These are phyloP conservation scores for Verticillium nonalfalfae DNA, from an alignment of 2,329 filamentous ascomycete genomes.

Conservation along the genomic window DNA sequence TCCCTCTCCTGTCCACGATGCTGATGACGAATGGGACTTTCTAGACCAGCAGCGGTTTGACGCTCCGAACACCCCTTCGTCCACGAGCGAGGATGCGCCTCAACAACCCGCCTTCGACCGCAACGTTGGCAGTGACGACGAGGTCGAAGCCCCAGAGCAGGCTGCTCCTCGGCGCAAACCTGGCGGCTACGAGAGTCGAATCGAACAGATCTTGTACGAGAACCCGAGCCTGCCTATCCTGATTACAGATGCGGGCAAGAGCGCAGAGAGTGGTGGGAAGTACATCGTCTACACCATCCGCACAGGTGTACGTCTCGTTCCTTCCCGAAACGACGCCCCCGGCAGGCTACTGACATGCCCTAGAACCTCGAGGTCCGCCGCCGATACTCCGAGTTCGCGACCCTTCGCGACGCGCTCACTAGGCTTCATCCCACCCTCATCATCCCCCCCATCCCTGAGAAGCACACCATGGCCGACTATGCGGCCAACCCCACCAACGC, in stretches of 20 bases:
- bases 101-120: slow-evolving; percentile 30
- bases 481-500: slow-evolving; percentile 96
- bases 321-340: slow-evolving; percentile 1
- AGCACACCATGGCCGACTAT: slow-evolving; percentile 98
- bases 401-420: slow-evolving; percentile 79
- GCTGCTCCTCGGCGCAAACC: slow-evolving; percentile 60
- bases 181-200: slow-evolving; percentile 86
- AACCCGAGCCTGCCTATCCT: slow-evolving; percentile 83
- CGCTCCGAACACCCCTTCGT: slow-evolving; percentile 64
- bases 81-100: slow-evolving; percentile 61
- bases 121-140: slow-evolving; percentile 42
- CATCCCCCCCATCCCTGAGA: slow-evolving; percentile 95
- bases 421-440: slow-evolving; percentile 91
- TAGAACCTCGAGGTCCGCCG: slow-evolving; percentile 93
- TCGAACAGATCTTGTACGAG: slow-evolving; percentile 96
- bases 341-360: not conserved
- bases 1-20: slow-evolving; percentile 18
- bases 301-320: slow-evolving; percentile 63
- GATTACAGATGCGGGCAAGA: slow-evolving; percentile 95
- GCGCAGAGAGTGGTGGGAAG: slow-evolving; percentile 80
- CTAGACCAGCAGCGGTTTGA: slow-evolving; percentile 51
- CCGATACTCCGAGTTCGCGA: slow-evolving; percentile 94
- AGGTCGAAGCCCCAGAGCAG: slow-evolving; percentile 31
- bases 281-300: slow-evolving; percentile 97
- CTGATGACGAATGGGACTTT: slow-evolving; percentile 37